Percentiles rank a stretch among this genome's conserved stretches.
phyloP scores from a whole-genome alignment of 768 basidiomycete species.

The Ramaria sp. region DNA sequence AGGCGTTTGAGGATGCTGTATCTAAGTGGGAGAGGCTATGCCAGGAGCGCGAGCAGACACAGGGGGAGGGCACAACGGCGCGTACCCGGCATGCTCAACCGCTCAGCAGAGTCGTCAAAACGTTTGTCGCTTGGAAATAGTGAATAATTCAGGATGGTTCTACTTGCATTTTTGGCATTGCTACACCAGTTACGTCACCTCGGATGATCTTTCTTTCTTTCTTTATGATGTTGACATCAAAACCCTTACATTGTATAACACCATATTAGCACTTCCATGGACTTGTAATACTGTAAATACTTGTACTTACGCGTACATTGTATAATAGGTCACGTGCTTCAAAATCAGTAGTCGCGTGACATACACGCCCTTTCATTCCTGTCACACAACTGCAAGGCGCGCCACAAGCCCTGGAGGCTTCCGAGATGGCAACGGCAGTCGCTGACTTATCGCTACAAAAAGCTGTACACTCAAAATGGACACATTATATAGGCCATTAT shows the following conservation, averaged over 20 bases:
- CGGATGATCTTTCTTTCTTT: too few relatives aligned
- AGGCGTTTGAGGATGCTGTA: constrained; percentile 47
- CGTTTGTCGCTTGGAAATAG: constrained; percentile 51
- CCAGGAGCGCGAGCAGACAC: background rate
- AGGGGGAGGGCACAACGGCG: background rate
- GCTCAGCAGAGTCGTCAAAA: constrained; percentile 42
- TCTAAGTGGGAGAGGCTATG: constrained; percentile 38
- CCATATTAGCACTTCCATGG: too few relatives aligned
- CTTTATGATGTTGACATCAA: too few relatives aligned
- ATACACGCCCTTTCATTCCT: too few relatives aligned
- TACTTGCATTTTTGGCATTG: too few relatives aligned
- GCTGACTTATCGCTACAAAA: background rate
- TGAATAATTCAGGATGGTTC: constrained; percentile 6
- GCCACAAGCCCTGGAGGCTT: background rate
- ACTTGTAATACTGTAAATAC: too few relatives aligned
- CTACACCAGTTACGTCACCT: too few relatives aligned
- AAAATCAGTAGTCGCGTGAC: too few relatives aligned
- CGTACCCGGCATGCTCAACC: background rate
- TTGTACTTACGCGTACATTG: too few relatives aligned
- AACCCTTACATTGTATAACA: too few relatives aligned
- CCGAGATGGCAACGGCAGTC: background rate
- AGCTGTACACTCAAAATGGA: constrained; percentile 3
- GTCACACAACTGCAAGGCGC: too few relatives aligned
- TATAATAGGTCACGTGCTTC: too few relatives aligned
- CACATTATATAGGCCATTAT: constrained; percentile 1